Base-by-base conservation (phyloP, 805 yeast species). In the Pichia pseudocactophila region DNA sequence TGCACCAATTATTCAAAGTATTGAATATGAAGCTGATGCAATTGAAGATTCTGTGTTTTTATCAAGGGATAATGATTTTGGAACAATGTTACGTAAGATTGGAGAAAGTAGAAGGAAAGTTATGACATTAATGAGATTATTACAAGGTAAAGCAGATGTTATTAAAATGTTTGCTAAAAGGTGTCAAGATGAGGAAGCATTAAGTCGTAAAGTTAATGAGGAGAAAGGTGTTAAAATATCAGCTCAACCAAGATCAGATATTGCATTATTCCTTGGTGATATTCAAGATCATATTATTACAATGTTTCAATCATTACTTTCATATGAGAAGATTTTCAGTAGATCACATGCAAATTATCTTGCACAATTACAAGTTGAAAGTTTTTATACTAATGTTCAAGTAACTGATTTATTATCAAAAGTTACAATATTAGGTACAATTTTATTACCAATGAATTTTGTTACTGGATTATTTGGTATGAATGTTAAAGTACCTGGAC, bases 271-370 rank as follows among this genome's bases (percentile, higher is more conserved):
- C 61, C 65, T 89, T 48, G 96, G 96, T 44, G 97, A 89, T 76
- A 89, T 89, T 58, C 96, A 88, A 65, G 97, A 89, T 71, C 97
- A 89, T 74, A 83, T 90, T 55, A 80, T 89, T 45, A 90, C 97
- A 15, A 90, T 90, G 97, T 83, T 78, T 63, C 96, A 88, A 65
- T 89, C 87, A 56, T 71, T 90, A 58, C 63, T 81, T 34, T 84
- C 95, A 3, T 89, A 87, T 58, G 98, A 90, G 59, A 89, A 89
- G 71, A 90, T 90, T 54, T 82, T 90, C 58, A 80, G 94, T 36
- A 74, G 97, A 52, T 82, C 95, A 2, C 97, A 90, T 60, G 74
- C 95, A 15, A 90, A 89, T 56, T 90, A 90, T 61, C 68, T 90
- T 59, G 96, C 97, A 0, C 96, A 88, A 57, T 68, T 90, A 52